Evolutionary conservation across 495 filamentous ascomycete species (phyloP).

Genomic region (Aspergillus panamensis): DNA sequence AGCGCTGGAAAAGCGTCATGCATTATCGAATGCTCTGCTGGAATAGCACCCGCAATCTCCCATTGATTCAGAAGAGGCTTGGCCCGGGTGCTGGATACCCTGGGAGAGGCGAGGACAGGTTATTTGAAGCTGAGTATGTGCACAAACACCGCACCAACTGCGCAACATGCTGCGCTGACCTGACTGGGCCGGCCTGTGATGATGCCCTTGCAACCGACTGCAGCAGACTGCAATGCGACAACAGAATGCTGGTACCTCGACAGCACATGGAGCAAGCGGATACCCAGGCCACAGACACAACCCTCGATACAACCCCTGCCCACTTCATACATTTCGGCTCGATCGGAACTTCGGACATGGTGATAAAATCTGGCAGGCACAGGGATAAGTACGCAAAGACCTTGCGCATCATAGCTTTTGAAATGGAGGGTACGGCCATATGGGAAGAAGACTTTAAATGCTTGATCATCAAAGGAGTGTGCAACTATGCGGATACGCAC

Average conservation of each 20-base stretch:
- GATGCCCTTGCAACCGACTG: neutral
- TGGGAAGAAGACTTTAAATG: neutral
- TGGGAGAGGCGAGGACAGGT: neutral
- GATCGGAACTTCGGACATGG: neutral
- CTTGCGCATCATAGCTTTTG: neutral
- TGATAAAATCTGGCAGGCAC: neutral
- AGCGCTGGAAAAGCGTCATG: neutral
- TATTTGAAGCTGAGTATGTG: neutral
- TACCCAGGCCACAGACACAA: neutral
- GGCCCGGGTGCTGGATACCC: neutral
- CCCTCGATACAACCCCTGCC: too few relatives aligned
- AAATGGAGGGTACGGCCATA: neutral
- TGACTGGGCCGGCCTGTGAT: neutral
- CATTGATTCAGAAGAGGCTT: neutral
- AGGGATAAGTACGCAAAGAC: neutral
- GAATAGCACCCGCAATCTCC: neutral
- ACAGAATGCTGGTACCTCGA: neutral
- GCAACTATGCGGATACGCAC: constrained; percentile 34
- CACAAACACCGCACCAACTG: neutral
- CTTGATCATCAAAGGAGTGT: constrained; percentile 20
- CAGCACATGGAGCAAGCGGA: neutral
- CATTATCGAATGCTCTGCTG: neutral
- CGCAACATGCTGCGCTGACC: neutral
- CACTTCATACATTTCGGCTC: neutral
- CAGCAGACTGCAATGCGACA: neutral